phyloP scores from a whole-genome alignment of 805 yeast species.

The Kodamaea restingae region DNA sequence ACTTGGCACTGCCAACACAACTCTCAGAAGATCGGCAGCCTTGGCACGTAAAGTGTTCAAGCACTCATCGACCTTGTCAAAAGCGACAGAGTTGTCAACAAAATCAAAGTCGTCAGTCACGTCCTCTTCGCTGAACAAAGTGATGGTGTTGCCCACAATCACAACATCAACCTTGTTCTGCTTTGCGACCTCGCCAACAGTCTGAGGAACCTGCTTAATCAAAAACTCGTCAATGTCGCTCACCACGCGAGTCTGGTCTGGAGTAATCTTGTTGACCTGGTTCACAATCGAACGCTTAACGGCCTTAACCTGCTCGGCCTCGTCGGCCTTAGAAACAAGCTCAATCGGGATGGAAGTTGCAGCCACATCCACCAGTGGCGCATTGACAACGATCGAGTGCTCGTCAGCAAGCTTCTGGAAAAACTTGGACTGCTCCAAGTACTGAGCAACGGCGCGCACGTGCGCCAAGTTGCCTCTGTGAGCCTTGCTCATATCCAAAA shows the following conservation, averaged over 20 bases:
- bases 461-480: constrained; percentile 78
- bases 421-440: constrained; percentile 50
- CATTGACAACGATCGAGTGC: constrained; percentile 35
- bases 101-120: constrained; percentile 52
- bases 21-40: constrained; percentile 49
- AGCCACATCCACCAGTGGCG: constrained; percentile 37
- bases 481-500: constrained; percentile 81
- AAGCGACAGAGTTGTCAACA: constrained; percentile 44
- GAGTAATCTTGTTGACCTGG: constrained; percentile 68
- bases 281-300: constrained; percentile 73
- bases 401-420: constrained; percentile 40
- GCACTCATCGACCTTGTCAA: constrained; percentile 51
- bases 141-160: constrained; percentile 50
- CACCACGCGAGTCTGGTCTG: constrained; percentile 55
- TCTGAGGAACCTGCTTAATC: constrained; percentile 40
- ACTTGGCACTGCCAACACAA: constrained; percentile 48
- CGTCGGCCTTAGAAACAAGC: constrained; percentile 49
- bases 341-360: constrained; percentile 54
- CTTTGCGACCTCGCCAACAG: constrained; percentile 40
- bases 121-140: constrained; percentile 49
- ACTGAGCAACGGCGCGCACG: constrained; percentile 70
- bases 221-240: constrained; percentile 67
- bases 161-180: constrained; percentile 52
- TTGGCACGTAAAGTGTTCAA: constrained; percentile 57
- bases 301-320: constrained; percentile 47